phyloP scores from a whole-genome alignment of 768 basidiomycete genomes.

The Mycena pura region DNA sequence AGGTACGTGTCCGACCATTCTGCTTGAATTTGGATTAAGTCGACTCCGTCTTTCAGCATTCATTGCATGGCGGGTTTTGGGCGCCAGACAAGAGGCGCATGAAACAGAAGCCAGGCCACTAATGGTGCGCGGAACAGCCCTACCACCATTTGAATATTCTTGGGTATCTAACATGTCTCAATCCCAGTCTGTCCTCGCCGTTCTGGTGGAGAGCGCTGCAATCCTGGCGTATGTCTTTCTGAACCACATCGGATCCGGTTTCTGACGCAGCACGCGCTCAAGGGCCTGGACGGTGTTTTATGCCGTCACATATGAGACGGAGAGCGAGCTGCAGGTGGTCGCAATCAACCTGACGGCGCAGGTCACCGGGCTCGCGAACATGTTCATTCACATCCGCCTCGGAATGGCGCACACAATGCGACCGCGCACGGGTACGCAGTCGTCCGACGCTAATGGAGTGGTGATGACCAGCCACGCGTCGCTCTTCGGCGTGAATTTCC shows the following conservation, averaged over 20 bases:
- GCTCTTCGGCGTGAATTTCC: too few species aligned
- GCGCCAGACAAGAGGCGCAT: background rate
- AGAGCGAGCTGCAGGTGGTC: background rate
- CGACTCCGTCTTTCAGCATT: background rate
- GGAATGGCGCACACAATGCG: too few species aligned
- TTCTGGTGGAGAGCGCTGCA: background rate
- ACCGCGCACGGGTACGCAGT: background rate
- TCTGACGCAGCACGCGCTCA: background rate
- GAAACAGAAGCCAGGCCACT: background rate
- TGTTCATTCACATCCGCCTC: conserved; percentile 4
- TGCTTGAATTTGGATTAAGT: background rate
- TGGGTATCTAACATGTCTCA: background rate
- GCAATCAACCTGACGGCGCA: background rate
- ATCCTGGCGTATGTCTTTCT: conserved; percentile 1
- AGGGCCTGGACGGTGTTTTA: conserved; percentile 11
- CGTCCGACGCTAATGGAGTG: background rate
- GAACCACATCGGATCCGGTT: background rate
- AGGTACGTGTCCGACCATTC: too few species aligned
- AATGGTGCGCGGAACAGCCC: background rate
- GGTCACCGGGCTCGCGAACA: background rate
- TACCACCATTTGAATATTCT: background rate
- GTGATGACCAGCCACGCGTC: background rate
- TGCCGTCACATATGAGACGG: background rate
- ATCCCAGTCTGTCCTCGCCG: background rate
- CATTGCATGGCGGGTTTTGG: conserved; percentile 10